Conservation (phyloP, 2,329 filamentous ascomycete genomes). For the Trichoderma endophyticum region DNA sequence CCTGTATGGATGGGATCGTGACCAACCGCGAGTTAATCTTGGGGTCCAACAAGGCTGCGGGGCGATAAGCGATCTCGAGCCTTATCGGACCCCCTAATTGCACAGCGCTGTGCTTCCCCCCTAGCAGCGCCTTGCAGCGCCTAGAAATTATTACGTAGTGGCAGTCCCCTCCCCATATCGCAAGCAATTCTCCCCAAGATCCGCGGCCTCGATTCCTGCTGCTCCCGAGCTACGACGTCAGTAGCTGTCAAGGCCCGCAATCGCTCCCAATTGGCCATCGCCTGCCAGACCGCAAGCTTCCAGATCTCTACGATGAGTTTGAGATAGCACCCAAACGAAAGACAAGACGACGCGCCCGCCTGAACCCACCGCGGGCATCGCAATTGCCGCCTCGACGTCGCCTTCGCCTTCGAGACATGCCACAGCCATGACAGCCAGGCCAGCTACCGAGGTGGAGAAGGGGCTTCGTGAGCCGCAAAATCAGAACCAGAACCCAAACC, state of each 20-base stretch:
- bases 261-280: constrained; percentile 18
- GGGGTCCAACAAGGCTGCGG: constrained; percentile 13
- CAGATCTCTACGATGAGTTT: constrained; percentile 20
- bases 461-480: constrained; percentile 75
- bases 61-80: constrained; percentile 17
- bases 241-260: constrained; percentile 3
- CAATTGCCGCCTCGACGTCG: constrained; percentile 15
- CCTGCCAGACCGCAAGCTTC: constrained; percentile 10
- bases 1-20: neutral
- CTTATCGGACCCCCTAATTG: constrained; percentile 16
- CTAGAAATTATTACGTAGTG: constrained; percentile 19
- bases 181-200: constrained; percentile 5
- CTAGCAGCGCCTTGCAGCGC: constrained; percentile 2
- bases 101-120: neutral
- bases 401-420: constrained; percentile 33
- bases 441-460: constrained; percentile 51
- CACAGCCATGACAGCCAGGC: constrained; percentile 43
- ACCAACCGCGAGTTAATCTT: neutral
- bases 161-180: neutral
- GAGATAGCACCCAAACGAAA: constrained; percentile 10
- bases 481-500: constrained; percentile 64
- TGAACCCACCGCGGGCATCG: constrained; percentile 14
- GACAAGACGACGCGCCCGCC: constrained; percentile 21
- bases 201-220: constrained; percentile 15
- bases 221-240: constrained; percentile 19